A percentile compares a stretch with the other conserved stretches of the same genome.
Evolutionary conservation across 768 basidiomycete genomes (phyloP).

Genomic region (Lactifluus volemus): DNA sequence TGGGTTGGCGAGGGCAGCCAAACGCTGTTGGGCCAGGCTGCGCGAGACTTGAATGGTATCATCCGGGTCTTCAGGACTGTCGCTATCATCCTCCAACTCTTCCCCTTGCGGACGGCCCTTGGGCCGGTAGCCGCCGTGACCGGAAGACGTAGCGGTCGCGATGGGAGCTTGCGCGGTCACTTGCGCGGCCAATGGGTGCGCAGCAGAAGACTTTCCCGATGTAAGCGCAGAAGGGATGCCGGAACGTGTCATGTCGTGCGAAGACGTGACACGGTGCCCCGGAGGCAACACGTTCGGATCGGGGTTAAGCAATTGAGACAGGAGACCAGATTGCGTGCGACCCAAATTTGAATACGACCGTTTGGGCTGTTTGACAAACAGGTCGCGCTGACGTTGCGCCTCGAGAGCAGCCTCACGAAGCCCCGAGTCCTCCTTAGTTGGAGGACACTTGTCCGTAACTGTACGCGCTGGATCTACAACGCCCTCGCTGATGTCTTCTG

Average conservation of each 20-base stretch:
- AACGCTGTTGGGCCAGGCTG: conserved; percentile 60
- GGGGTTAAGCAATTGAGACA: conserved; percentile 66
- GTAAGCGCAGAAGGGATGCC: conserved; percentile 25
- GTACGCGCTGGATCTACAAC: conserved; percentile 20
- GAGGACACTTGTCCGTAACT: conserved; percentile 17
- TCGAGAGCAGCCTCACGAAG: conserved; percentile 51
- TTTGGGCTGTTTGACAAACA: conserved; percentile 66
- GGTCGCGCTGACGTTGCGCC: conserved; percentile 53
- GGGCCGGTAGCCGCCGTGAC: conserved; percentile 43
- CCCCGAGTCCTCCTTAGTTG: conserved; percentile 22
- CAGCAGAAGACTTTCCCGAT: conserved; percentile 49
- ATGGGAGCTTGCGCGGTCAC: conserved; percentile 32
- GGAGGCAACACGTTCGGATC: conserved; percentile 51
- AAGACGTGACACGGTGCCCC: conserved; percentile 43
- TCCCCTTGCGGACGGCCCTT: conserved; percentile 55
- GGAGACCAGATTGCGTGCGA: conserved; percentile 46
- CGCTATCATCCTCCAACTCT: conserved; percentile 58
- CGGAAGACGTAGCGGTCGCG: background rate
- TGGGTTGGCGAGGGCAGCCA: conserved; percentile 45
- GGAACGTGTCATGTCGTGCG: conserved; percentile 40
- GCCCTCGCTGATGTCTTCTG: conserved; percentile 39
- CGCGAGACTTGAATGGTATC: conserved; percentile 49
- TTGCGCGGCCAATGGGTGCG: conserved; percentile 46
- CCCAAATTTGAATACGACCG: conserved; percentile 53
- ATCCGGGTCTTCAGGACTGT: conserved; percentile 44